Evolutionary conservation across 768 basidiomycete species (phyloP), one percentile per base, ranked within the genome.

Genomic region (Tricholoma sp.): DNA sequence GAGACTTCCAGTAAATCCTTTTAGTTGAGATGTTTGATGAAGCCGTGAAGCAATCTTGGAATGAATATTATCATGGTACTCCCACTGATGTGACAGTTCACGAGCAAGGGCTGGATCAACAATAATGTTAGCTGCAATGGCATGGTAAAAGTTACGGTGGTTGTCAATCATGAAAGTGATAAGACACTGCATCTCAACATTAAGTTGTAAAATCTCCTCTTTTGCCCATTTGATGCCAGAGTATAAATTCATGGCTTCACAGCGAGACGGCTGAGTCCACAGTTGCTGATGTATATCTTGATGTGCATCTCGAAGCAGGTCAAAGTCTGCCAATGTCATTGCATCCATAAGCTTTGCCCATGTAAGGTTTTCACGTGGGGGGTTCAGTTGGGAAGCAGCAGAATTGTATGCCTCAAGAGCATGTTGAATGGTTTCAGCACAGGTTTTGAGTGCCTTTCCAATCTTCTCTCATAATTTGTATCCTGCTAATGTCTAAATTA

Each of bases 401-500:
- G 39, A 41, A 43, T 77, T 76, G 60, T 75, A 76, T 24, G 50
- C 49, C 0, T 64, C 55, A 1, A 76, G 60, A 0, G 74, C 72
- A 29, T 50, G 64, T 34, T 53, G 59, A 37, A 77, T 73, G 2
- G 75, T 71, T 31, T 65, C 59, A 2, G 68, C 68, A 6, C 70
- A 59, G 6, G 54, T 54, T 54, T 70, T 63, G 0, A n/a, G n/a
- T n/a, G n/a, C n/a, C n/a, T n/a, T n/a, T n/a, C n/a, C n/a, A n/a
- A n/a, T n/a, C n/a, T n/a, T 75, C 56, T 64, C 63, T 1, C 67
- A 62, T 55, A 73, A 57, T 41, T 69, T 70, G 55, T 76, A 76
- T 0, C 70, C 75, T 76, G 9, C 7, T 4, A 52, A 54, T 45
- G 35, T 39, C 35, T 34, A 4, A 18, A 51, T 49, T 27, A 55